Evolutionary conservation across 1,284 basidiomycete genomes (phyloP).

Genomic region (Melampsora abietis-canadensis): DNA sequence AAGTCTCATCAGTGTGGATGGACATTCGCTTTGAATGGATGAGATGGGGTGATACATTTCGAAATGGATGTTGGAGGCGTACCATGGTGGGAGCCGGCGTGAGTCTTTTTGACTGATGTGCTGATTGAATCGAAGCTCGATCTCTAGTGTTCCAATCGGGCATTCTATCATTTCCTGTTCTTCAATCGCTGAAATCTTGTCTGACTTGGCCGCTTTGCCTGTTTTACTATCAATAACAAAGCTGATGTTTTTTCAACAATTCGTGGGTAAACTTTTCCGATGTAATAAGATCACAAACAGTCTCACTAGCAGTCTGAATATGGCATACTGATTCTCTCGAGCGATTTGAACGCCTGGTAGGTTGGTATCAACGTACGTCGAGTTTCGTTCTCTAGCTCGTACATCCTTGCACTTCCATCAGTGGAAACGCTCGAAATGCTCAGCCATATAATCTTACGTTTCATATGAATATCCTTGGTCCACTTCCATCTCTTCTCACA

Average conservation of each 20-base stretch:
- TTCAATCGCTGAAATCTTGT: conserved; percentile 14
- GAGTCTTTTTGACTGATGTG: conserved; percentile 45
- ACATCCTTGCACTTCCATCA: neutral
- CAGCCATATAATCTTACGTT: neutral
- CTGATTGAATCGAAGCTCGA: no score
- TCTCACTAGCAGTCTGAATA: conserved; percentile 23
- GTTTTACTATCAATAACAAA: neutral
- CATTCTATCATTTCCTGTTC: neutral
- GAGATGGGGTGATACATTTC: conserved; percentile 43
- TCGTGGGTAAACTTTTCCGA: conserved; percentile 46
- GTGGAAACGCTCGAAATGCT: no score
- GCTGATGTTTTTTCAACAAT: conserved; percentile 47
- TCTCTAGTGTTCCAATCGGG: neutral
- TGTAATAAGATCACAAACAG: conserved; percentile 22
- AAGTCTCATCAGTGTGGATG: conserved; percentile 39
- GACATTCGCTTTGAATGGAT: conserved; percentile 13
- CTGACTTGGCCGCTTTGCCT: conserved; percentile 21
- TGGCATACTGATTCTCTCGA: neutral
- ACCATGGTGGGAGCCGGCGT: conserved; percentile 45
- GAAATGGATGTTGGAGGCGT: conserved; percentile 36
- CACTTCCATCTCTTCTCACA: neutral
- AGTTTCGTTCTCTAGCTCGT: neutral
- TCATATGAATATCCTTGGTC: neutral
- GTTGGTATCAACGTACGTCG: conserved; percentile 10
- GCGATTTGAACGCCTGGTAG: neutral